Evolutionary conservation across 1,139 yeast species (phyloP).

Genomic region (Candida tropicalis): DNA sequence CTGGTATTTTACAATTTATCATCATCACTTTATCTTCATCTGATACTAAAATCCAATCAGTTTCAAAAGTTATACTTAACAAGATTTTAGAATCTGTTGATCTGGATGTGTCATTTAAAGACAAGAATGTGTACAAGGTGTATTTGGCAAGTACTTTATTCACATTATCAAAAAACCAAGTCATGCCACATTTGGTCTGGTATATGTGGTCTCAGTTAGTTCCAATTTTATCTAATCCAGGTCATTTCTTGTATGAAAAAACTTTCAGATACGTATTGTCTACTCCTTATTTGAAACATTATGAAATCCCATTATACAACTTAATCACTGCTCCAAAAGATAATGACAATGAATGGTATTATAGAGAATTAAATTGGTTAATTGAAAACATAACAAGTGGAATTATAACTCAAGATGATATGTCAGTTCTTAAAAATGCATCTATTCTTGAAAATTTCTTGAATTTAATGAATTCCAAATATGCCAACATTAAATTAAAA

Average conservation of each 20-base stretch:
- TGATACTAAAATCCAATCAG: slow-evolving; percentile 15
- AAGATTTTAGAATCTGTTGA: slow-evolving; percentile 42
- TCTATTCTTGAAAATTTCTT: slow-evolving; percentile 71
- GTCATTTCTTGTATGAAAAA: slow-evolving; percentile 72
- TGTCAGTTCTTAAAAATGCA: slow-evolving; percentile 50
- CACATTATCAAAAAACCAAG: slow-evolving; percentile 32
- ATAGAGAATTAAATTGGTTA: slow-evolving; percentile 70
- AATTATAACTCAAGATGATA: slow-evolving; percentile 49
- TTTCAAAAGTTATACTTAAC: slow-evolving; percentile 41
- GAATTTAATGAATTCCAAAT: slow-evolving; percentile 56
- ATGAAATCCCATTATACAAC: slow-evolving; percentile 68
- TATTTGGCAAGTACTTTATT: slow-evolving; percentile 62
- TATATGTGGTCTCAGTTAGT: slow-evolving; percentile 54
- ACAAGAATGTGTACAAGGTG: slow-evolving; percentile 57
- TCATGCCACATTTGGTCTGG: slow-evolving; percentile 47
- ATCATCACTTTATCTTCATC: slow-evolving; percentile 50
- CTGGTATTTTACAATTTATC: slow-evolving; percentile 59
- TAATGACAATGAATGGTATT: slow-evolving; percentile 53
- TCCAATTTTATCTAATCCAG: slow-evolving; percentile 64
- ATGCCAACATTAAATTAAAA: slow-evolving; percentile 40
- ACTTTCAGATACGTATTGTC: slow-evolving; percentile 61
- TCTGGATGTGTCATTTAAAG: slow-evolving; percentile 46
- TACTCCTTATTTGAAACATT: slow-evolving; percentile 53
- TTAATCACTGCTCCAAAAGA: slow-evolving; percentile 43
- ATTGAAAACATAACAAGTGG: slow-evolving; percentile 51